phyloP scores from a whole-genome alignment of 202 grass and related monocot species.

The Saccharum hybrid region DNA sequence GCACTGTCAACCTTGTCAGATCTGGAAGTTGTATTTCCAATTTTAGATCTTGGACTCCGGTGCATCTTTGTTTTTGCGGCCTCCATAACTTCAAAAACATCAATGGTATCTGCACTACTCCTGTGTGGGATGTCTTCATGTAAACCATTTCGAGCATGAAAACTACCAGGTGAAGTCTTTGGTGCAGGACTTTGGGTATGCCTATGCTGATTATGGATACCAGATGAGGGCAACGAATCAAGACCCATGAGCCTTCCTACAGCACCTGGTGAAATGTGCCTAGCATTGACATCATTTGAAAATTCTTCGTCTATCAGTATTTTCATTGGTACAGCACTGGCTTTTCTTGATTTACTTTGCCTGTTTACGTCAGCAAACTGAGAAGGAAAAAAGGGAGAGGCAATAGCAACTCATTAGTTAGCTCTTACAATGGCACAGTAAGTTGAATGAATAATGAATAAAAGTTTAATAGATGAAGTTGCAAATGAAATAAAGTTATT shows the following conservation, averaged over 20 bases:
- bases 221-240: slow-evolving; percentile 71
- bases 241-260: slow-evolving; percentile 95
- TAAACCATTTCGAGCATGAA: slow-evolving; percentile 55
- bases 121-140: slow-evolving; percentile 49
- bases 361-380: slow-evolving; percentile 55
- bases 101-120: slow-evolving; percentile 63
- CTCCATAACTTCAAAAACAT: slow-evolving; percentile 95
- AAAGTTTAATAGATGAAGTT: slow-evolving; percentile 27
- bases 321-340: slow-evolving; percentile 60
- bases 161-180: slow-evolving; percentile 47
- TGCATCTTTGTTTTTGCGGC: slow-evolving; percentile 60
- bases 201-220: slow-evolving; percentile 39
- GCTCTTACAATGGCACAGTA: not conserved
- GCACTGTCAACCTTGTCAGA: slow-evolving; percentile 41
- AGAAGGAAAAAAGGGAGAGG: slow-evolving; percentile 17
- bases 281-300: slow-evolving; percentile 67
- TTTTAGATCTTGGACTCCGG: slow-evolving; percentile 49
- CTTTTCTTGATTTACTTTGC: slow-evolving; percentile 59
- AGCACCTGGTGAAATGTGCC: slow-evolving; percentile 70
- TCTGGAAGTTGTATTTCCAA: slow-evolving; percentile 47
- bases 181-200: slow-evolving; percentile 32
- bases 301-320: slow-evolving; percentile 79
- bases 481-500: slow-evolving; percentile 29
- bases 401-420: slow-evolving; percentile 20
- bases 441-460: slow-evolving; percentile 28